Evolutionary conservation across 345 rosid species (phyloP), one percentile per base, ranked within the genome.

Genomic region (Sonneratia caseolaris): DNA sequence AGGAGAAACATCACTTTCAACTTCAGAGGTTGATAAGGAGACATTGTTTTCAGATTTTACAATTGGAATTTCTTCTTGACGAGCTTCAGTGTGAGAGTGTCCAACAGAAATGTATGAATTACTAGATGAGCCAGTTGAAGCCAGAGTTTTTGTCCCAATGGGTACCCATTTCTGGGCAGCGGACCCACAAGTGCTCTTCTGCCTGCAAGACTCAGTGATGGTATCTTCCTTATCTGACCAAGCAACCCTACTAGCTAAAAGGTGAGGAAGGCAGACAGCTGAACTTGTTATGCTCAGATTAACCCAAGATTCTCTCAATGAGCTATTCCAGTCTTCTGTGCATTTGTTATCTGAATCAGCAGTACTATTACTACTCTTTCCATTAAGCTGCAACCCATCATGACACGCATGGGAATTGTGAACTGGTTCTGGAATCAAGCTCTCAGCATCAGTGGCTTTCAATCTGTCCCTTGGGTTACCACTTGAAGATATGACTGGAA

Each of bases 161-260:
- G 87, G 89, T 70, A 86, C 78, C 87, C 89, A 84, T 73, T 82
- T 84, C 83, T 74, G 84, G 49, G 74, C 19, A 65, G 73, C 2
- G 21, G 86, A 78, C 24, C 78, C 86, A 74, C 82, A 76, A 75
- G 70, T 64, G 72, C 59, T 71, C 74, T 69, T 81, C 73, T 81
- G 80, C 79, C 76, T 84, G 71, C 76, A 70, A 38, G 40, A 48
- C 68, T 84, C 86, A n/a, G 71, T 53, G 38, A 67, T 53, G 65
- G 74, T 48, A 68, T 51, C 37, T 68, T 77, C 80, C 59, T 76
- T 84, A 61, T 73, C 83, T 37, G 43, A 62, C 42, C 27, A 78
- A 69, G 72, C 49, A 69, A 64, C 73, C 69, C 74, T 66, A 77
- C 72, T 68, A 72, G 71, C 68, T 68, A 77, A 48, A 75, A 79